A percentile compares a stretch with the other conserved stretches of the same genome.
Evolutionary conservation across 768 basidiomycete genomes (phyloP).

Genomic region (Lentinula sp.): DNA sequence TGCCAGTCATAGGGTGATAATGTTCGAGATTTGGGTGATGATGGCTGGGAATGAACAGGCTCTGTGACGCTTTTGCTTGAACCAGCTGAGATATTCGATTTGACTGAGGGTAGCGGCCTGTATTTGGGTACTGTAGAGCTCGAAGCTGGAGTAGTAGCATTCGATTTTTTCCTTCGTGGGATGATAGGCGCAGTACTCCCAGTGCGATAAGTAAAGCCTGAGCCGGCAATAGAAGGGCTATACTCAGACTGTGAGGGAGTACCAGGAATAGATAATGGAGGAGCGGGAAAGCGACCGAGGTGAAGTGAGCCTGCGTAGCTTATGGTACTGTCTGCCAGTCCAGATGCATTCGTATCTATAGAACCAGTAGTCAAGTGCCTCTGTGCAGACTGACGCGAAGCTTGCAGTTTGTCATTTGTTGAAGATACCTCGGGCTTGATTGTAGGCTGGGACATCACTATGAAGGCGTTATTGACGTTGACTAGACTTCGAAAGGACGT

Average conservation of each 20-base stretch:
- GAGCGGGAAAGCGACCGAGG: conserved; percentile 48
- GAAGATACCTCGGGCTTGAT: not conserved
- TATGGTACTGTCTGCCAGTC: conserved; percentile 50
- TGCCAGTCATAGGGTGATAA: conserved; percentile 51
- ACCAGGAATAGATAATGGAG: conserved; percentile 40
- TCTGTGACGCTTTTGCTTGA: not conserved
- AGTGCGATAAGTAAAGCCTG: conserved; percentile 16
- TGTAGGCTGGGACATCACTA: conserved; percentile 5
- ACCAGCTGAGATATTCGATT: not conserved
- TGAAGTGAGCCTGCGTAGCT: conserved; percentile 31
- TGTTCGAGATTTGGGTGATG: conserved; percentile 9
- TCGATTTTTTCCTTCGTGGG: not conserved
- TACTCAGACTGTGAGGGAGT: conserved; percentile 22
- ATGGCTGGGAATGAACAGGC: conserved; percentile 1
- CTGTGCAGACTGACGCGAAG: conserved; percentile 8
- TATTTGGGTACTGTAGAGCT: conserved; percentile 4
- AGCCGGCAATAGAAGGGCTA: not conserved
- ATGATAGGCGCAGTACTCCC: not conserved
- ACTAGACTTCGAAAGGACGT: not conserved
- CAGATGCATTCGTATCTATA: conserved; percentile 48
- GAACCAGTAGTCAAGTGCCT: conserved; percentile 33
- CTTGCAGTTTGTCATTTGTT: conserved; percentile 1
- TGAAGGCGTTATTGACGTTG: not conserved
- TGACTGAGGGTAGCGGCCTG: conserved; percentile 8
- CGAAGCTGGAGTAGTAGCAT: not conserved